Evolutionary conservation across 129 eudicot genomes (phyloP), one percentile per base, ranked within the genome.

Genomic region (Arctium minus): DNA sequence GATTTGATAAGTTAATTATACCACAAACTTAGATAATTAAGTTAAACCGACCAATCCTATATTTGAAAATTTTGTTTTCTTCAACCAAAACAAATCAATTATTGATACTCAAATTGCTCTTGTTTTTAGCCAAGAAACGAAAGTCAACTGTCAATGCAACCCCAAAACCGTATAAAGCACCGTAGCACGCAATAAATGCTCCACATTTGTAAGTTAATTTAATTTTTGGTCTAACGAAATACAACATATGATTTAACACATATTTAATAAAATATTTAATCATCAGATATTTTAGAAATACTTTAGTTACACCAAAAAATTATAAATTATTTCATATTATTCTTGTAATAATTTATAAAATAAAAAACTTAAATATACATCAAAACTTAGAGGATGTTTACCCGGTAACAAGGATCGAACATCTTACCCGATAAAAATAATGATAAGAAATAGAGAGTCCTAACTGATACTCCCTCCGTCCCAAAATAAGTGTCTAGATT

Each of bases 61-160:
- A 69, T 76, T 48, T 31, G 40, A 38, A 73, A 73, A 11, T 37
- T 8, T 37, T 18, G 53, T 40, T 74, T 62, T 12, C 80, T 74
- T 81, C 22, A 6, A 62, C 12, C 44, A 62, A 74, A 81, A 81
- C 30, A 82, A 68, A 75, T 46, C 33, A 36, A 69, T 76, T 39
- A 76, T 82, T 22, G 64, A 72, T 46, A 46, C 10, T 74, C 37
- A 76, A 48, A 50, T 53, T 50, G 12, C 32, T 7, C 73, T 70
- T 13, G 82, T 81, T 37, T 77, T 30, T 10, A 48, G 77, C 77
- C 86, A 77, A 38, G 64, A 72, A 72, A 83, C 79, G 78, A 78
- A 83, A 78, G 86, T 83, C 86, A 83, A 77, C 78, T 70, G 30
- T 56, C 68, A 31, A 72, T 84, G 79, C 83, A 78, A 60, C 44